phyloP scores from a whole-genome alignment of 2,329 filamentous ascomycete species.

The Incumbomyces delicatus region DNA sequence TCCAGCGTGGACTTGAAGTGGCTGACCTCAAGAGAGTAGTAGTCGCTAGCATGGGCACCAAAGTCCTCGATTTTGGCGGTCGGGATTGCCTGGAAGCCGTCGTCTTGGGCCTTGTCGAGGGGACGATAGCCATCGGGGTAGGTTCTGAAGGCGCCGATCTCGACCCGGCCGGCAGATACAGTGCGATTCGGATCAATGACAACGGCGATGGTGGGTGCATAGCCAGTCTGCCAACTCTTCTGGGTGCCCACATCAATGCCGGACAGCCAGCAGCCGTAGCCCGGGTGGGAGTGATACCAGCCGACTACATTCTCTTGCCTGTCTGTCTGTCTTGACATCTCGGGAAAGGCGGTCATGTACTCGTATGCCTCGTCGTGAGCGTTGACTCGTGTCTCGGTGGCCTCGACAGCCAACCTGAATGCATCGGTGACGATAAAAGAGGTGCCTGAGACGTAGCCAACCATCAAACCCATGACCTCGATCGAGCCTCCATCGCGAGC shows the following conservation, averaged over 20 bases:
- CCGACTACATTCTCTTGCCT: slow-evolving; percentile 80
- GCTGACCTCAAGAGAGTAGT: slow-evolving; percentile 84
- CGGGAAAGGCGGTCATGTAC: slow-evolving; percentile 83
- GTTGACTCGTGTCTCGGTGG: slow-evolving; percentile 96
- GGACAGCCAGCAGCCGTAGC: slow-evolving; percentile 95
- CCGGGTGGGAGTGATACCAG: slow-evolving; percentile 97
- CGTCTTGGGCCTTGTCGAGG: slow-evolving; percentile 31
- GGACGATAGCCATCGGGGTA: slow-evolving; percentile 67
- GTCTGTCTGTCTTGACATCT: slow-evolving; percentile 58
- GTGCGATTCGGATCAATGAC: slow-evolving; percentile 96
- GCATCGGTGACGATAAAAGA: slow-evolving; percentile 89
- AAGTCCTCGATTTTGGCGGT: slow-evolving; percentile 94
- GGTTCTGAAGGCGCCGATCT: slow-evolving; percentile 93
- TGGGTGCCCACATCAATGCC: slow-evolving; percentile 93
- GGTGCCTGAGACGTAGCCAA: slow-evolving; percentile 76
- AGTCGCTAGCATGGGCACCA: slow-evolving; percentile 79
- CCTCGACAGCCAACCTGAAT: slow-evolving; percentile 87
- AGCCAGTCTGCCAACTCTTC: slow-evolving; percentile 70
- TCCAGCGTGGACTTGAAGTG: slow-evolving; percentile 94
- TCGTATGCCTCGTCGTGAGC: slow-evolving; percentile 93
- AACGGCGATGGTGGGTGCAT: slow-evolving; percentile 87
- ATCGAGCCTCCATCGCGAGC: slow-evolving; percentile 85
- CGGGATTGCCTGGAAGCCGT: slow-evolving; percentile 56
- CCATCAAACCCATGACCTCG: slow-evolving; percentile 97
- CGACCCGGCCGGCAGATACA: slow-evolving; percentile 86